phyloP scores from a whole-genome alignment of 108 stramenopile species.

The Cylindrotheca fusiformis region DNA sequence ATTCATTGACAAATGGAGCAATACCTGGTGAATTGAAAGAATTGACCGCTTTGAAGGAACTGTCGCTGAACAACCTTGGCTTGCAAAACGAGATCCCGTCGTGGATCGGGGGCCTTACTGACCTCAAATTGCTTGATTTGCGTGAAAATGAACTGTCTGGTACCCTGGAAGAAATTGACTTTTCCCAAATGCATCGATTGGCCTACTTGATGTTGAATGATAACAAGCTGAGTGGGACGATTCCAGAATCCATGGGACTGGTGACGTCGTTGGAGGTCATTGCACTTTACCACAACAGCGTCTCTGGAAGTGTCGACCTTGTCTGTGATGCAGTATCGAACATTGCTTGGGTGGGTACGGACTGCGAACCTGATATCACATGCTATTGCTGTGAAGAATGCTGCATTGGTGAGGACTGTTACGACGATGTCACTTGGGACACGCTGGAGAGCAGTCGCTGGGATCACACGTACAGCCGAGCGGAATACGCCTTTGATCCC shows the following conservation, averaged over 20 bases:
- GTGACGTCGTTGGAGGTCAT: slow-evolving; percentile 17
- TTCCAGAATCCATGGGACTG: slow-evolving; percentile 8
- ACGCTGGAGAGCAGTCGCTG: slow-evolving; percentile 22
- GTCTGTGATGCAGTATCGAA: slow-evolving; percentile 10
- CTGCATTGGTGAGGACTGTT: slow-evolving; percentile 34
- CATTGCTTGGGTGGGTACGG: slow-evolving; percentile 20
- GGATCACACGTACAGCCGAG: slow-evolving; percentile 25
- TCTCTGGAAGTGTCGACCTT: slow-evolving; percentile 13
- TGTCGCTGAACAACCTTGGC: slow-evolving; percentile 17
- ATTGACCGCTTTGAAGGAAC: slow-evolving; percentile 25
- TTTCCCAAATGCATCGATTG: slow-evolving; percentile 15
- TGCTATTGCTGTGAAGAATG: slow-evolving; percentile 34
- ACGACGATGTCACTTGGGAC: slow-evolving; percentile 17
- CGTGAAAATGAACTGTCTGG: slow-evolving; percentile 22
- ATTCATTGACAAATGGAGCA: not conserved
- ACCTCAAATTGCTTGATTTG: slow-evolving; percentile 26
- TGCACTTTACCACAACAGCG: slow-evolving; percentile 24
- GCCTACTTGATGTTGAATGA: slow-evolving; percentile 20
- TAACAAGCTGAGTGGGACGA: slow-evolving; percentile 16
- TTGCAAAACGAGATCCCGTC: slow-evolving; percentile 21
- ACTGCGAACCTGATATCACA: slow-evolving; percentile 18
- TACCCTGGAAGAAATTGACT: slow-evolving; percentile 10
- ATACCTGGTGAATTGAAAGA: slow-evolving; percentile 25
- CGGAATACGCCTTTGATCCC: slow-evolving; percentile 26
- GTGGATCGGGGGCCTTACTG: slow-evolving; percentile 27